These are phyloP conservation scores for Cladosporium colombiae DNA, from an alignment of 2,329 filamentous ascomycete genomes.

Conservation along the genomic window DNA sequence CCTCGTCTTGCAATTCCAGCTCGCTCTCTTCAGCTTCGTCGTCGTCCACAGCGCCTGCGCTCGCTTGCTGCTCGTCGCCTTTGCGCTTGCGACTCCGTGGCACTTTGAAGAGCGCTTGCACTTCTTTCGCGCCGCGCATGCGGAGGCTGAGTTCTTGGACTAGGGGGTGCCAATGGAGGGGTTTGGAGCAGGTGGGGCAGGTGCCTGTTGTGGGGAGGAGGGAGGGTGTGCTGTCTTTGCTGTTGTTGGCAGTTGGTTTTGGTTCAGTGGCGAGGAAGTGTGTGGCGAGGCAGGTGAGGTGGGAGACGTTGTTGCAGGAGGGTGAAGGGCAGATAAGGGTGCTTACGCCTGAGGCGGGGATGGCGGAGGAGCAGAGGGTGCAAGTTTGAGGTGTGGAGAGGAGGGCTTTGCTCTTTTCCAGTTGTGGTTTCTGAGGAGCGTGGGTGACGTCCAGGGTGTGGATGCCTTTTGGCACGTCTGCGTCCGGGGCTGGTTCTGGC, in stretches of 20 bases:
- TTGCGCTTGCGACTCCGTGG: neutral
- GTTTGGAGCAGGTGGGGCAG: conserved; percentile 69
- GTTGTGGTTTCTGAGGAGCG: conserved; percentile 47
- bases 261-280: conserved; percentile 50
- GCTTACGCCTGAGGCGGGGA: conserved; percentile 43
- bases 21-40: conserved; percentile 28
- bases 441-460: conserved; percentile 57
- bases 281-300: conserved; percentile 58
- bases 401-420: conserved; percentile 48
- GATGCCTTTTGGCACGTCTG: conserved; percentile 35
- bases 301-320: conserved; percentile 52
- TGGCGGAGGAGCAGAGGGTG: conserved; percentile 48
- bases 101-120: conserved; percentile 65
- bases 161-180: conserved; percentile 71
- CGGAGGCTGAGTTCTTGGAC: conserved; percentile 81
- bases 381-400: conserved; percentile 20
- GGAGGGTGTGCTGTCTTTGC: conserved; percentile 12
- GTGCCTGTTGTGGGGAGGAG: conserved; percentile 68
- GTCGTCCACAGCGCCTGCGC: conserved; percentile 19
- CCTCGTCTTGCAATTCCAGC: conserved; percentile 23
- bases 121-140: conserved; percentile 67
- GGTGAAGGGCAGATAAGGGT: conserved; percentile 55
- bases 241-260: conserved; percentile 7
- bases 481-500: conserved; percentile 23
- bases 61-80: conserved; percentile 36